These are phyloP conservation scores for Auricularia cornea DNA, from an alignment of 768 basidiomycete genomes.

Conservation along the genomic window DNA sequence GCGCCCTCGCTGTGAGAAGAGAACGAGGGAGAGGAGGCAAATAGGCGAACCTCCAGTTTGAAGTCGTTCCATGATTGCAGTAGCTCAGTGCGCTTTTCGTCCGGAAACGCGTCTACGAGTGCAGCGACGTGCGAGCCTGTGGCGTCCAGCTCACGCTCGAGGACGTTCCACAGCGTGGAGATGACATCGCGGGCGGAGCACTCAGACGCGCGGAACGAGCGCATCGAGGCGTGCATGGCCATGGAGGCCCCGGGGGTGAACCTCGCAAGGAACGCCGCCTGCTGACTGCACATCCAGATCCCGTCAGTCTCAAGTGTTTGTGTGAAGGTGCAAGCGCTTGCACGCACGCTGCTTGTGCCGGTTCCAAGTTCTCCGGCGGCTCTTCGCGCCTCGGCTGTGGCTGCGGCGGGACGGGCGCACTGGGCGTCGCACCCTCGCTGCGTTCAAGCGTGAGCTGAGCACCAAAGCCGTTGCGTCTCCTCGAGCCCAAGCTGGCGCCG, in stretches of 20 bases:
- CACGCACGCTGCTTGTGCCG: constrained; percentile 12
- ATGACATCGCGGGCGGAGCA: constrained; percentile 77
- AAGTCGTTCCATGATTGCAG: constrained; percentile 76
- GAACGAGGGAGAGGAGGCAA: background rate
- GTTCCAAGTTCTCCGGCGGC: constrained; percentile 20
- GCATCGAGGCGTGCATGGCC: constrained; percentile 66
- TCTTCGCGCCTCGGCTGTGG: constrained; percentile 8
- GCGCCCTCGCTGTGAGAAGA: background rate
- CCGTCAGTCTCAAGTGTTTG: background rate
- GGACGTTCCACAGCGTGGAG: constrained; percentile 76
- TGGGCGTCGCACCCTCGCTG: background rate
- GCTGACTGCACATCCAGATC: constrained; percentile 39
- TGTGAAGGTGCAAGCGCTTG: background rate
- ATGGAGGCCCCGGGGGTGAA: constrained; percentile 53
- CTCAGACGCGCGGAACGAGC: constrained; percentile 71
- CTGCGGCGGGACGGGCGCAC: background rate
- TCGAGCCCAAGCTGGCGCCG: constrained; percentile 17
- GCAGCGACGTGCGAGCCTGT: constrained; percentile 66
- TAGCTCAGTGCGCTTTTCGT: constrained; percentile 74
- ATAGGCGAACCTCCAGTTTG: constrained; percentile 59
- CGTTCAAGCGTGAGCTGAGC: constrained; percentile 42
- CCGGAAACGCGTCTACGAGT: constrained; percentile 61
- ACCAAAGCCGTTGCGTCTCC: constrained; percentile 58
- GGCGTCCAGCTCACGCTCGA: constrained; percentile 59
- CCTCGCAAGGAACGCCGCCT: constrained; percentile 55